Base-by-base conservation (phyloP, 2,329 filamentous ascomycete species). In the Aspergillus terreus region DNA sequence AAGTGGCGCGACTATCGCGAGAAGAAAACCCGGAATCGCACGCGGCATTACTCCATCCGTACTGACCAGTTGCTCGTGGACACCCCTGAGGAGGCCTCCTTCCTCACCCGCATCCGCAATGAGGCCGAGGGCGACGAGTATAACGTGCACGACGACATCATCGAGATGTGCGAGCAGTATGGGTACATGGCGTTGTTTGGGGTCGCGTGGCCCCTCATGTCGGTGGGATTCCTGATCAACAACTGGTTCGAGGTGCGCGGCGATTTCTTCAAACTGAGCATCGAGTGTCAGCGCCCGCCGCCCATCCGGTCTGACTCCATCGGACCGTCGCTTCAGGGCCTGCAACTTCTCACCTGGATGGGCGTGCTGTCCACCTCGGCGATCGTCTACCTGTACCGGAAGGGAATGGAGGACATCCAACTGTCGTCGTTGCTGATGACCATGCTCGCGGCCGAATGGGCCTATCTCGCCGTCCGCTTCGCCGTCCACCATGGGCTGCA, bases 211-310 rank as follows among this genome's bases (percentile, higher is more conserved):
- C 94, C 94, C 0, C 77, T 97, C n/a, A 92, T 92, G 0, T 86
- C 88, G 2, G 80, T 90, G 51, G 92, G 88, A 1, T 97, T 97
- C 75, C 76, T 97, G 11, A 76, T 94, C 71, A 97, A 97, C 75
- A 95, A 97, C 74, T 97, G 92, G 91, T 76, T 99, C 51, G 94
- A 97, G 68, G 82, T 97, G 36, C 88, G 94, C 40, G 90, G 90
- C 0, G 94, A 99, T 66, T 92, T 92, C 2, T 82, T 96, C 74
- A 99, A 99, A 71, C 95, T 97, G 62, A 91, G 91, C 50, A 80
- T 90, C 44, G 87, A 92, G 69, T 92, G 90, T 78, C 87, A 92
- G 63, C 85, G 94, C 3, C 94, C 94, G 0, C 90, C 89, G 35
- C 94, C 94, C 0, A 90, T 88, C 82, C 84, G 94, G 48, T 85